Percentiles rank a stretch among this genome's conserved stretches.
phyloP scores from a whole-genome alignment of 2,329 filamentous ascomycete species.

The Trichoderma sp. region DNA sequence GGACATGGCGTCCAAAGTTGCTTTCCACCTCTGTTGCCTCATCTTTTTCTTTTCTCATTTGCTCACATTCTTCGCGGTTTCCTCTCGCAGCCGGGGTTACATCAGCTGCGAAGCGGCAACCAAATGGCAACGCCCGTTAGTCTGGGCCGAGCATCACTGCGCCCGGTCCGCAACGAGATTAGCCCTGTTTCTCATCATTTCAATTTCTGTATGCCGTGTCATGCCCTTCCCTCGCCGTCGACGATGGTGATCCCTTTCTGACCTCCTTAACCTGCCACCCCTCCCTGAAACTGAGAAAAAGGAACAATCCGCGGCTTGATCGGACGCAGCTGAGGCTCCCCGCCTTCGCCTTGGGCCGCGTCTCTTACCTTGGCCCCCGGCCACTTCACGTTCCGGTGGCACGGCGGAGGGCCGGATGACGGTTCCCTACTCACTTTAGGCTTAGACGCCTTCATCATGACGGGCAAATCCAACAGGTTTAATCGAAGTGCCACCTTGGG shows the following conservation, averaged over 20 bases:
- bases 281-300: constrained; percentile 9
- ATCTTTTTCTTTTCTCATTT: neutral
- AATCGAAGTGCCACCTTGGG: constrained; percentile 8
- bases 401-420: constrained; percentile 21
- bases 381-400: constrained; percentile 15
- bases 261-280: constrained; percentile 7
- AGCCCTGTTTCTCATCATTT: constrained; percentile 25
- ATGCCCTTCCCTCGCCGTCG: neutral
- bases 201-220: constrained; percentile 4
- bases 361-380: constrained; percentile 12
- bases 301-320: constrained; percentile 6
- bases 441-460: constrained; percentile 10
- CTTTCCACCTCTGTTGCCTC: neutral
- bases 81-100: neutral
- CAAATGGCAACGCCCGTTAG: constrained; percentile 14
- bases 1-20: neutral
- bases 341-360: constrained; percentile 7
- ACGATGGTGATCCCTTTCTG: constrained; percentile 15
- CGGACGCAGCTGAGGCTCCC: constrained; percentile 22
- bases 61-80: neutral
- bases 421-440: constrained; percentile 19
- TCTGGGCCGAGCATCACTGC: constrained; percentile 9
- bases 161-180: constrained; percentile 23
- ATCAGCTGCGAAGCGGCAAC: constrained; percentile 15
- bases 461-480: constrained; percentile 15